Conservation (phyloP, 176 grass and related monocot species). For the Ananas comosus region DNA sequence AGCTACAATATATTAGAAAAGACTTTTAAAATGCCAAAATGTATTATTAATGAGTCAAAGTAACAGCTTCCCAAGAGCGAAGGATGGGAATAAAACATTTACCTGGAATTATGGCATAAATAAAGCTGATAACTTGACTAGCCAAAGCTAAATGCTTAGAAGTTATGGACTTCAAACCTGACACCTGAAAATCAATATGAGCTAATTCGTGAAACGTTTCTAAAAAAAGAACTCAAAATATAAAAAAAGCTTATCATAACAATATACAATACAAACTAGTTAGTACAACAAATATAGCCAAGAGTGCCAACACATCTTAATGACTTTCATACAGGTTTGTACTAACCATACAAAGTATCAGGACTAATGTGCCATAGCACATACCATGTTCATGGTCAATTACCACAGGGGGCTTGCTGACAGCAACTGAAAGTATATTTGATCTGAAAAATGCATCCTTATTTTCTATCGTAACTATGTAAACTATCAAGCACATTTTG, state of each 20-base stretch:
- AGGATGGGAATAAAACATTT: conserved; percentile 20
- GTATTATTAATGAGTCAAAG: neutral
- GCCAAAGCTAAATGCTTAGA: conserved; percentile 98
- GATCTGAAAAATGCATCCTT: no score
- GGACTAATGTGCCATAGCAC: no score
- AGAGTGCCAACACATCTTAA: no score
- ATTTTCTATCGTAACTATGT: no score
- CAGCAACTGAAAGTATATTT: no score
- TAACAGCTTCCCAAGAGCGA: neutral
- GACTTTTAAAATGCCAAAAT: neutral
- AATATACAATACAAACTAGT: neutral
- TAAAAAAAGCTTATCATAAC: neutral
- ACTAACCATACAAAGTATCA: no score
- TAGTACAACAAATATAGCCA: neutral
- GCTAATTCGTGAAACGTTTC: neutral
- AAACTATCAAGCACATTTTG: no score
- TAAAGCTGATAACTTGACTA: conserved; percentile 95
- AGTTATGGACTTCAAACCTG: conserved; percentile 97
- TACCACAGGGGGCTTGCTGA: no score
- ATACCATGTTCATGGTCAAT: no score
- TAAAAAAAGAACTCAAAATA: neutral
- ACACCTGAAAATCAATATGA: conserved; percentile 53
- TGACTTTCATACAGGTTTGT: no score
- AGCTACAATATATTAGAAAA: no score
- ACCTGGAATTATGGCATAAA: conserved; percentile 90